These are phyloP conservation scores for Pyrenochaeta sp. DNA, from an alignment of 2,329 filamentous ascomycete genomes.

Conservation along the genomic window DNA sequence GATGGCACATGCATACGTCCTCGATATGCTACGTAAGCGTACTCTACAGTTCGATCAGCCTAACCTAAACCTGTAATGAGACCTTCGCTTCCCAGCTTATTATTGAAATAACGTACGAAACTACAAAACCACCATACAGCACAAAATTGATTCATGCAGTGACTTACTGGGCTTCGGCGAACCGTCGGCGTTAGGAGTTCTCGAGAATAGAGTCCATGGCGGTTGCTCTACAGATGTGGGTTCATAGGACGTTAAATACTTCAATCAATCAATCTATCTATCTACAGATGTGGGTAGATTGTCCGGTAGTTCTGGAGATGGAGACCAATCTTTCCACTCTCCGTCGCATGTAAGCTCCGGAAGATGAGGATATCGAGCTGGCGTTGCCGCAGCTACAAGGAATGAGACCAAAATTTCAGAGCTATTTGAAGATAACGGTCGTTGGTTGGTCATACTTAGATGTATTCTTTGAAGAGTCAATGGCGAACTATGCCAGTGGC, in stretches of 20 bases:
- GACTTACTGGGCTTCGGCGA: background rate
- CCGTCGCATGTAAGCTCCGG: background rate
- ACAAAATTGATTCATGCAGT: too few relatives aligned
- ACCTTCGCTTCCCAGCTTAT: too few relatives aligned
- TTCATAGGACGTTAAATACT: background rate
- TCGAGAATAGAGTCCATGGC: background rate
- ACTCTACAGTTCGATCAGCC: background rate
- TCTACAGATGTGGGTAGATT: background rate
- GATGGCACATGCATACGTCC: background rate
- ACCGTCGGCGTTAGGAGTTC: background rate
- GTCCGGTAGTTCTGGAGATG: background rate
- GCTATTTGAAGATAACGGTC: background rate
- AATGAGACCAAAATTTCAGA: background rate
- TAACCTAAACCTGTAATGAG: background rate
- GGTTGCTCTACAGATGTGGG: conserved; percentile 2
- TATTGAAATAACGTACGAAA: too few relatives aligned
- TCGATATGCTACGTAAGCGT: background rate
- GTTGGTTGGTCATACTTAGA: background rate
- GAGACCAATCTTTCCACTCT: conserved; percentile 1
- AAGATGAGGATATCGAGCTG: conserved; percentile 2
- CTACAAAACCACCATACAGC: too few relatives aligned
- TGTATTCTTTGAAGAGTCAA: background rate
- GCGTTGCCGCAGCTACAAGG: background rate
- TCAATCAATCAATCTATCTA: too few relatives aligned
- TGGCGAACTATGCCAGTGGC: background rate